Conservation (phyloP, 2,329 filamentous ascomycete species). For the Epichloe coenophiala region DNA sequence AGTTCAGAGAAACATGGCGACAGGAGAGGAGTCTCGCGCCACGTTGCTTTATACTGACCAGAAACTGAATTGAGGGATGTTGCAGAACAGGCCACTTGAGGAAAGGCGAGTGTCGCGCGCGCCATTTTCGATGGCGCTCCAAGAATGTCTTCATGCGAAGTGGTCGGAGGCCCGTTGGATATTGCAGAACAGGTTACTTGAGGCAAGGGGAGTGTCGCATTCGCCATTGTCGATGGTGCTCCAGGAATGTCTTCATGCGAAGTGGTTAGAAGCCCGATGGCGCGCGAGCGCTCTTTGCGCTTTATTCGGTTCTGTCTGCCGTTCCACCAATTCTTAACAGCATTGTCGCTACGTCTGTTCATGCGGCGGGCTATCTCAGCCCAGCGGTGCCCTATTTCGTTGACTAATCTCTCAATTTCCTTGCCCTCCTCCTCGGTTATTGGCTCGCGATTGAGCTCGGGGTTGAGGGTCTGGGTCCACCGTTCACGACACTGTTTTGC, state of each 20-base stretch:
- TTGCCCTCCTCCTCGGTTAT: conserved; percentile 58
- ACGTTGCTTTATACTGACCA: background rate
- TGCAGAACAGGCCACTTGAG: background rate
- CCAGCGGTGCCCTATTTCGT: conserved; percentile 74
- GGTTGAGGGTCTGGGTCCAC: conserved; percentile 87
- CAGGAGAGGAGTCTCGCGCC: conserved; percentile 21
- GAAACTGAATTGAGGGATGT: background rate
- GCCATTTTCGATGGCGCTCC: background rate
- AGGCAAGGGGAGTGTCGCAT: background rate
- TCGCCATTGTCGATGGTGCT: background rate
- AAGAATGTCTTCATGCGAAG: background rate
- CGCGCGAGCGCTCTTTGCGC: conserved; percentile 17
- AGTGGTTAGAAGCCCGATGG: too few relatives aligned
- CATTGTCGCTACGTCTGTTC: conserved; percentile 80
- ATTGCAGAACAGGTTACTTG: background rate
- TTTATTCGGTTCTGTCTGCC: conserved; percentile 74
- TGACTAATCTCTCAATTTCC: conserved; percentile 65
- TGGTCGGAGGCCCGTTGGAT: too few relatives aligned
- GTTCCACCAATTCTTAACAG: conserved; percentile 98
- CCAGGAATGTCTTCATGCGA: background rate
- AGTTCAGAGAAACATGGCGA: conserved; percentile 27
- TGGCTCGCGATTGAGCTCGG: conserved; percentile 56
- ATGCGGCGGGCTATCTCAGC: conserved; percentile 79
- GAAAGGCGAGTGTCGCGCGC: background rate
- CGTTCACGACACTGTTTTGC: conserved; percentile 93